Percentiles rank a stretch among this genome's conserved stretches.
Evolutionary conservation across 2,329 filamentous ascomycete species (phyloP).

Genomic region (Chrysosporium keratinophilum): DNA sequence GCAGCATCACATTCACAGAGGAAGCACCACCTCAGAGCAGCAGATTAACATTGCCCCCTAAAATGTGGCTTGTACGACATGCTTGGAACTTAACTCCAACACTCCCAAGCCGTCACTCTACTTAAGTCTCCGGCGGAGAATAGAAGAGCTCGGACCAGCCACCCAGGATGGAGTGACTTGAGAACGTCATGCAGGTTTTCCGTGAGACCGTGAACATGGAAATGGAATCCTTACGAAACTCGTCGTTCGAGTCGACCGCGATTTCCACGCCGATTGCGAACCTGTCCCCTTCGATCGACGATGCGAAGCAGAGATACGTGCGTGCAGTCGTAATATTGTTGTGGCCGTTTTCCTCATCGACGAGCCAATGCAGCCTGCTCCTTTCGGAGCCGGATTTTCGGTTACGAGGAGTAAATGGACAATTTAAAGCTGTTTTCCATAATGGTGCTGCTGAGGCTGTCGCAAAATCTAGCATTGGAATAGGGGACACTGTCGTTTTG

Average conservation of each 20-base stretch:
- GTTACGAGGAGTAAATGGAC: slow-evolving; percentile 63
- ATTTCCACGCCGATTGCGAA: slow-evolving; percentile 32
- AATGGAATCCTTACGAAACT: slow-evolving; percentile 12
- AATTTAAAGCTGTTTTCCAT: slow-evolving; percentile 67
- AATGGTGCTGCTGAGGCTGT: slow-evolving; percentile 61
- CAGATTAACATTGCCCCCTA: too few species aligned
- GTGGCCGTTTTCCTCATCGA: slow-evolving; percentile 82
- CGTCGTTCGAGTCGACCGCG: slow-evolving; percentile 20
- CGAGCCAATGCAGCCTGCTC: slow-evolving; percentile 62
- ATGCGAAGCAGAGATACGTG: slow-evolving; percentile 34
- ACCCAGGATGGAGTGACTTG: too few species aligned
- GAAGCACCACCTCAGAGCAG: too few species aligned
- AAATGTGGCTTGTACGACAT: too few species aligned
- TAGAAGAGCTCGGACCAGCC: too few species aligned
- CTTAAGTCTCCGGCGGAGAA: too few species aligned
- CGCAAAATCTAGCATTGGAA: slow-evolving; percentile 57
- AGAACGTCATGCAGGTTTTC: neutral
- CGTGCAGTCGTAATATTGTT: slow-evolving; percentile 69
- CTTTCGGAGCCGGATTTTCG: slow-evolving; percentile 78
- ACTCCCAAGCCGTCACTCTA: too few species aligned
- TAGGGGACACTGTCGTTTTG: slow-evolving; percentile 65
- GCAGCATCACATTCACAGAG: too few species aligned
- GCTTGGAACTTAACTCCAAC: neutral
- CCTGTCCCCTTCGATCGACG: slow-evolving; percentile 30
- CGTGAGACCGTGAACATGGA: neutral